phyloP scores from a whole-genome alignment of 108 stramenopile genomes.

The Tribonema minus region DNA sequence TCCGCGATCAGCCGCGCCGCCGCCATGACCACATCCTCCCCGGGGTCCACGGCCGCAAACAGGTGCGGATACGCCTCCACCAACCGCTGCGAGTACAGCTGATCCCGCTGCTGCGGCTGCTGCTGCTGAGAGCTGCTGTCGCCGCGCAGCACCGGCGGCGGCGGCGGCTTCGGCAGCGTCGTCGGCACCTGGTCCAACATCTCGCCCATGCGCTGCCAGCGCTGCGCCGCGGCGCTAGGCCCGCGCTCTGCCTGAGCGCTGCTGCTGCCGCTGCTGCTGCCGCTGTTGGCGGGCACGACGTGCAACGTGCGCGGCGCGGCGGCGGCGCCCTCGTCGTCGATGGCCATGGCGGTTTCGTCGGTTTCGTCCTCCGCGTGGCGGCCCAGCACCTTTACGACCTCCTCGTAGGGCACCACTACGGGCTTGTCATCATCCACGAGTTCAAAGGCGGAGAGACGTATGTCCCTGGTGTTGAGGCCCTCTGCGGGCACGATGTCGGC shows the following conservation, averaged over 20 bases:
- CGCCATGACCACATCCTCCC: slow-evolving; percentile 30
- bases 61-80: slow-evolving; percentile 8
- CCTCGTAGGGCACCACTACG: slow-evolving; percentile 18
- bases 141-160: neutral
- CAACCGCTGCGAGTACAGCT: neutral
- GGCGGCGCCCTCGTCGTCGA: neutral
- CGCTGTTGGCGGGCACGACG: neutral
- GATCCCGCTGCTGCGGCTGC: neutral
- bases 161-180: neutral
- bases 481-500: neutral
- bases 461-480: neutral
- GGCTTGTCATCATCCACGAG: slow-evolving; percentile 17
- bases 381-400: neutral
- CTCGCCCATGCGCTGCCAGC: neutral
- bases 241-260: neutral
- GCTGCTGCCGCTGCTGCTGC: too few relatives aligned
- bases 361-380: neutral
- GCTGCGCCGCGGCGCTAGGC: neutral
- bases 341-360: neutral
- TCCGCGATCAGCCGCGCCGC: slow-evolving; percentile 4
- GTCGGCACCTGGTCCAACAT: neutral
- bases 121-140: neutral
- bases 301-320: neutral
- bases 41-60: neutral
- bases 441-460: slow-evolving; percentile 3